Percentiles rank a stretch among this genome's conserved stretches.
Conservation (phyloP, 441 rosid species). For the Brassica balearica region DNA sequence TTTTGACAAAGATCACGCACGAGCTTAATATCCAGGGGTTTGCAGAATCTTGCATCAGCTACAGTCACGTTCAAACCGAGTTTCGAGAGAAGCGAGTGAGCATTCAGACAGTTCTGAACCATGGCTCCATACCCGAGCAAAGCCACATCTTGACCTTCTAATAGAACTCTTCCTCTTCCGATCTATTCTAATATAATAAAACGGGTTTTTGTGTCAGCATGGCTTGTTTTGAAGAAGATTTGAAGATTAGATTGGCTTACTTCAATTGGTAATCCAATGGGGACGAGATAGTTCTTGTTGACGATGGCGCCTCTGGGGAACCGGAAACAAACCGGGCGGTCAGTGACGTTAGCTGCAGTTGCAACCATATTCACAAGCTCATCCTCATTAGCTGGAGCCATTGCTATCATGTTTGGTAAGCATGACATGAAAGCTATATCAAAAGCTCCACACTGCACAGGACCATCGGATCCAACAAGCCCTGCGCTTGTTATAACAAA, state of each 20-base stretch:
- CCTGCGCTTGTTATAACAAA: conserved; percentile 92
- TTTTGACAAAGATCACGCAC: conserved; percentile 71
- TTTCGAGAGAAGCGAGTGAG: conserved; percentile 75
- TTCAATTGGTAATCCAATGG: conserved; percentile 72
- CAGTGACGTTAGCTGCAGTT: conserved; percentile 72
- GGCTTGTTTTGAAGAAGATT: background rate
- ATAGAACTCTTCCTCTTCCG: conserved; percentile 77
- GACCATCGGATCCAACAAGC: conserved; percentile 90
- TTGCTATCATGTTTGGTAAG: conserved; percentile 94
- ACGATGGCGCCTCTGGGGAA: conserved; percentile 84
- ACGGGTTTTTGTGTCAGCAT: conserved; percentile 37
- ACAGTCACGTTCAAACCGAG: conserved; percentile 85
- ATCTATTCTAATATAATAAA: conserved; percentile 60
- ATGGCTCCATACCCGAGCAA: conserved; percentile 90
- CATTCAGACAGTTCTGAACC: conserved; percentile 94
- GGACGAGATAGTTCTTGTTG: conserved; percentile 51
- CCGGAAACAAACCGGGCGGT: conserved; percentile 87
- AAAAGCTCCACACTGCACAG: conserved; percentile 83
- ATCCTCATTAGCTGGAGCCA: conserved; percentile 94
- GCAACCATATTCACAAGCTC: conserved; percentile 92
- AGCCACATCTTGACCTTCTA: conserved; percentile 84
- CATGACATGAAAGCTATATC: conserved; percentile 95
- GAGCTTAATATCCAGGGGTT: conserved; percentile 85
- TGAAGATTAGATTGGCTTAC: conserved; percentile 48
- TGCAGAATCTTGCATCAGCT: conserved; percentile 96